Base-by-base conservation (phyloP, 1,284 basidiomycete genomes). In the Malassezia caprae region DNA sequence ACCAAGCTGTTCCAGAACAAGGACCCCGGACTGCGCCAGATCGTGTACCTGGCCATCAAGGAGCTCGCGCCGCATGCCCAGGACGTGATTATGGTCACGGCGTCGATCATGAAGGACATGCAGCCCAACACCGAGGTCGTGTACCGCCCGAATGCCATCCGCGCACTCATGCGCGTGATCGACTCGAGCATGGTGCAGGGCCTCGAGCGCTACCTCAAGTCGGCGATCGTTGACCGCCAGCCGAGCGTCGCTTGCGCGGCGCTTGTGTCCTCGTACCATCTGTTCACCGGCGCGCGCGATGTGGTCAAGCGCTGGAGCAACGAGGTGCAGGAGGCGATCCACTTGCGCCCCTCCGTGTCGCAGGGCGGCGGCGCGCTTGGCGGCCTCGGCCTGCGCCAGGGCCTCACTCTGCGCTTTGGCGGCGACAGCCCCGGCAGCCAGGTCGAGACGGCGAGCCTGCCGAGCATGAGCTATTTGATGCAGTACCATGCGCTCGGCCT, bases 51-150 rank as follows among this genome's bases (percentile, higher is more conserved):
- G 56, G 88, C 91, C 49, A 96, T 99, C 80, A 99, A 98, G 79
- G 94, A 99, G 78, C 82, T 99, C 17, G 87, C 90, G 27, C 85
- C 83, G 40, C 86, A 87, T n/a, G 90, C 94, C 17, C 90, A 99
- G 77, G 94, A 98, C 44, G 61, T 96, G 34, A 96, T 99, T 72
- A 99, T 99, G 90, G 91, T 96, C 66, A 99, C 94, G 6, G 90
- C 88, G 72, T 96, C 90, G 73, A 98, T 99, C 77, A 96, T 96
- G 91, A 98, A 98, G 80, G 93, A 99, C 75, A 98, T 98, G 89
- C 93, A 98, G 75, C 88, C 91, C 48, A 96, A 96, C 76, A 86
- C 90, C 48, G 94, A 98, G 76, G 93, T 96, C 71, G 90, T 99
- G 64, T 99, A 99, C 78, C 82, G 94, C 56, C 89, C 94, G 35